Evolutionary conservation across 306 rosid species (phyloP).

Genomic region (Vigna mungo): DNA sequence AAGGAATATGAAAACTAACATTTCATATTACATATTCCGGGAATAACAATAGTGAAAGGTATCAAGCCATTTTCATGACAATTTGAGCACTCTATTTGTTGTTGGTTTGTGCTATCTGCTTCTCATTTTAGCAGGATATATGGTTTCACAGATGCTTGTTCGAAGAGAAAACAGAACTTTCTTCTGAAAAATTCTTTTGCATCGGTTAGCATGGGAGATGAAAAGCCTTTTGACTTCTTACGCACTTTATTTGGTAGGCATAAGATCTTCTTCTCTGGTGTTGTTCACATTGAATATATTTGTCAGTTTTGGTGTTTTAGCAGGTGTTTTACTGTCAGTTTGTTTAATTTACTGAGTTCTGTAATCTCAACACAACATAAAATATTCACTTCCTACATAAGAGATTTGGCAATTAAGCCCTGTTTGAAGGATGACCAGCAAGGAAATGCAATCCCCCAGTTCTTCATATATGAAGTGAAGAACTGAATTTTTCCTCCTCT

Average conservation of each 20-base stretch:
- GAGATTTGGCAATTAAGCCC: not conserved
- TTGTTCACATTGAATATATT: slow-evolving; percentile 11
- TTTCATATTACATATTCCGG: too few species aligned
- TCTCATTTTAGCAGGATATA: slow-evolving; percentile 46
- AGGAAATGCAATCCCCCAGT: not conserved
- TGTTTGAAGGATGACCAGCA: slow-evolving; percentile 19
- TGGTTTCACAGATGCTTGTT: slow-evolving; percentile 70
- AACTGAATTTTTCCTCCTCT: not conserved
- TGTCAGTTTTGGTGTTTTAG: slow-evolving; percentile 18
- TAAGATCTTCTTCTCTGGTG: slow-evolving; percentile 5
- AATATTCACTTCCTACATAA: not conserved
- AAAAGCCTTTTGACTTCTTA: slow-evolving; percentile 82
- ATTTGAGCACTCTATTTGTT: slow-evolving; percentile 30
- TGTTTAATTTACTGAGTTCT: not conserved
- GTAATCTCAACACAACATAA: not conserved
- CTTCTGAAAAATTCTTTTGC: slow-evolving; percentile 71
- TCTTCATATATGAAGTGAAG: slow-evolving; percentile 36
- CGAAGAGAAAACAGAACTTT: slow-evolving; percentile 52
- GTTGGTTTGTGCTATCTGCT: slow-evolving; percentile 35
- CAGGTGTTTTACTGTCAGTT: not conserved
- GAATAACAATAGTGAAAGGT: too few species aligned
- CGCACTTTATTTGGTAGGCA: slow-evolving; percentile 81
- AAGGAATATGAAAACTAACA: not conserved
- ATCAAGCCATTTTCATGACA: too few species aligned
- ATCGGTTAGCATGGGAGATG: slow-evolving; percentile 68